phyloP scores from a whole-genome alignment of 768 basidiomycete genomes.

The Cystobasidium onofrii region DNA sequence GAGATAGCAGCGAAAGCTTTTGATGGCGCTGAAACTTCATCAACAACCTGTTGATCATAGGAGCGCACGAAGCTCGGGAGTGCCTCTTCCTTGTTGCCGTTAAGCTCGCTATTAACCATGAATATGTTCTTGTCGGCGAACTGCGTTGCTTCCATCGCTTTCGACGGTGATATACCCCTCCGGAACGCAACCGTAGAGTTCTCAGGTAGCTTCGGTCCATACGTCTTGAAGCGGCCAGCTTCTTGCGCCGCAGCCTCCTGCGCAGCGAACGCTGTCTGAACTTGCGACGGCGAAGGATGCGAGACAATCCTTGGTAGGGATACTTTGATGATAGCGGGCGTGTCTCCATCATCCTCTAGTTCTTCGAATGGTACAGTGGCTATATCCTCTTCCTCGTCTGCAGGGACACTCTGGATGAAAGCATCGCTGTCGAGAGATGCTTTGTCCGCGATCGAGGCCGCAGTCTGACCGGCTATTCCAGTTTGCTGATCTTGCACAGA shows the following conservation, averaged over 20 bases:
- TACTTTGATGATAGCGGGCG: slow-evolving; percentile 1
- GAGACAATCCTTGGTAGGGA: slow-evolving; percentile 1
- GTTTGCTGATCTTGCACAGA: neutral
- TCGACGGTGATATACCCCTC: neutral
- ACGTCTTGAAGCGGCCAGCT: slow-evolving; percentile 1
- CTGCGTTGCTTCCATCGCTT: neutral
- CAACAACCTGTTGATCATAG: neutral
- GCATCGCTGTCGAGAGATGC: neutral
- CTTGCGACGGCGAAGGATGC: neutral
- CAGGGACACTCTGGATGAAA: neutral
- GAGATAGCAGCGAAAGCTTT: neutral
- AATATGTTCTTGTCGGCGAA: neutral
- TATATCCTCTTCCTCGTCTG: slow-evolving; percentile 6
- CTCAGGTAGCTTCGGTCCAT: slow-evolving; percentile 17
- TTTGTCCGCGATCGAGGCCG: neutral
- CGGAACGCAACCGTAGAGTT: slow-evolving; percentile 23
- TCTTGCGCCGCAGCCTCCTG: neutral
- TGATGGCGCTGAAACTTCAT: neutral
- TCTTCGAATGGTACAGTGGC: slow-evolving; percentile 4
- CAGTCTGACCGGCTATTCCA: neutral
- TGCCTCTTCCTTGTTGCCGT: neutral
- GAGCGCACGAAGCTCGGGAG: neutral
- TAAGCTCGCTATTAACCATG: slow-evolving; percentile 26
- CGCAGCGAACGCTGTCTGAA: neutral
- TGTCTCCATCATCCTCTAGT: neutral